Evolutionary conservation across 202 grass and related monocot genomes (phyloP).

Genomic region (Setaria italica): DNA sequence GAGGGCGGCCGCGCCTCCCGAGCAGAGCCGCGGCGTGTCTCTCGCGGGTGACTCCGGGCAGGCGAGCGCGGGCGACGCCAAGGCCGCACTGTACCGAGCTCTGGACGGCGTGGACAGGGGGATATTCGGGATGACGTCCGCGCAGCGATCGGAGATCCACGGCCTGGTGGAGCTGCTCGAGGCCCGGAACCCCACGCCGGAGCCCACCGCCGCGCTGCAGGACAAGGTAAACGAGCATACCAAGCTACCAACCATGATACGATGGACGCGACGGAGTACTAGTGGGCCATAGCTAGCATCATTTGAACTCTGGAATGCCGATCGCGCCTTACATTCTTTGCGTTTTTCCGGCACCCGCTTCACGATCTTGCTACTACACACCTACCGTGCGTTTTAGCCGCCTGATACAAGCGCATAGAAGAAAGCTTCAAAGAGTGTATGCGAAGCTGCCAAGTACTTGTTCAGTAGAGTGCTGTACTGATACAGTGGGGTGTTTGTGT

Average conservation of each 20-base stretch:
- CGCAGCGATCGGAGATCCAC: conserved; percentile 73
- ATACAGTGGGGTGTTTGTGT: conserved; percentile 36
- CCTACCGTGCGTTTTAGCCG: not conserved
- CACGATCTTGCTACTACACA: no score
- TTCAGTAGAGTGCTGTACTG: conserved; percentile 26
- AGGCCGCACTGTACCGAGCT: conserved; percentile 56
- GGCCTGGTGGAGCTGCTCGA: conserved; percentile 77
- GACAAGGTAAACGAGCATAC: conserved; percentile 61
- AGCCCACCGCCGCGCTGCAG: conserved; percentile 62
- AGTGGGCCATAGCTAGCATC: no score
- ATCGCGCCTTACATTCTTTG: not conserved
- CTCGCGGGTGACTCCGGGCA: conserved; percentile 1
- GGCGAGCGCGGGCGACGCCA: conserved; percentile 47
- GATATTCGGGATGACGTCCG: conserved; percentile 83
- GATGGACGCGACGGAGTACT: not conserved
- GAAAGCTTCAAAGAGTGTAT: not conserved
- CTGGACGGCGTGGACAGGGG: conserved; percentile 66
- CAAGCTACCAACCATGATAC: not conserved
- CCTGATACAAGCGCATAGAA: no score
- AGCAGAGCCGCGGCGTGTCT: conserved; percentile 30
- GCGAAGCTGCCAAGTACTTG: not conserved
- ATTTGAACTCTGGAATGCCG: not conserved
- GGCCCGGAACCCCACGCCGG: conserved; percentile 74
- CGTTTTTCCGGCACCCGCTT: no score
- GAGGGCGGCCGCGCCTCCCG: conserved; percentile 38